Base-by-base conservation (phyloP, 352 stramenopile species). In the Phytophthora quininea region DNA sequence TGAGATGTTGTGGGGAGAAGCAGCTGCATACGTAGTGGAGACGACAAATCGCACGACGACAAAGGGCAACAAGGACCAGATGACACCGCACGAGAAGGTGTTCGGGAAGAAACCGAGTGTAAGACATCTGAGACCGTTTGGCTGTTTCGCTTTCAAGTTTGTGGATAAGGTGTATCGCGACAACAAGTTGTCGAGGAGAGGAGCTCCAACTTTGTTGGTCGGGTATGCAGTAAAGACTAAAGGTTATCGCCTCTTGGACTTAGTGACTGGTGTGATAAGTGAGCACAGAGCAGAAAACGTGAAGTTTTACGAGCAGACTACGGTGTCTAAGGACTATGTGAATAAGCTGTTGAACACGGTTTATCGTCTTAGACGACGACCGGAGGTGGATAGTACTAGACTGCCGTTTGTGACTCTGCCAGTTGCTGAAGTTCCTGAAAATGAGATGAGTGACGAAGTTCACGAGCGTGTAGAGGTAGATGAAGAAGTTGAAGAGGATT, bases 251-350 rank as follows among this genome's bases (percentile, higher is more conserved):
- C 24, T 68, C 4, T 29, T 68, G 40, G 53, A 62, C 48, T 58
- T 62, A 19, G n/a, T 7, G 27, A 49, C 35, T 4, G 53, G 53
- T 31, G 14, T 68, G 0, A 68, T 62, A 48, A 54, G 4, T 42
- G 61, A 62, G 19, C 46, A 62, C 55, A 30, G 45, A 24, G 19
- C 50, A 24, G 27, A 54, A 31, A 68, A 68, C 15, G 53, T 62
- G 29, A 62, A 58, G 46, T 68, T 68, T n/a, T 68, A 54, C 31
- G 46, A 68, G 35, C 8, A 62, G 15, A 58, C 46, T 48, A 62
- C 61, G 4, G 43, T 68, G 24, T 46, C 48, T 53, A 54, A 15
- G 8, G 19, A 9, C 2, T 62, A 68, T n/a, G 61, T 54, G 35
- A n/a, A 68, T 6, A 68, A 63, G 29, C 12, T 58, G 24, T 42